These are phyloP conservation scores for Botrytis hyacinthi DNA, from an alignment of 2,329 filamentous ascomycete genomes.

Conservation along the genomic window DNA sequence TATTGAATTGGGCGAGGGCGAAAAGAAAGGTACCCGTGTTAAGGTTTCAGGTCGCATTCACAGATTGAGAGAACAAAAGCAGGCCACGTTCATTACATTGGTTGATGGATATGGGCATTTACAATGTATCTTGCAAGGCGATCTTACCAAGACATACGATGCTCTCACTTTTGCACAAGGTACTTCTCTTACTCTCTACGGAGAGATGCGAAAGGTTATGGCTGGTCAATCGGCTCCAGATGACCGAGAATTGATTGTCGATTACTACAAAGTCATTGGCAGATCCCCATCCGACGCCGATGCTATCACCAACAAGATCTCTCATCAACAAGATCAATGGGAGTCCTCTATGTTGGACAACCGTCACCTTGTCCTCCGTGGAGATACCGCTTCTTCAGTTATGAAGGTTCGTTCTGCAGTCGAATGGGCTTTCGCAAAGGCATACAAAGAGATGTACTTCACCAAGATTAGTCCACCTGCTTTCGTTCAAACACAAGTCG, in stretches of 20 bases:
- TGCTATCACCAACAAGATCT: conserved; percentile 70
- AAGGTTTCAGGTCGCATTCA: conserved; percentile 81
- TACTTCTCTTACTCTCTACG: conserved; percentile 66
- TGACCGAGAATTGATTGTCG: conserved; percentile 68
- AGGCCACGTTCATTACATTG: conserved; percentile 82
- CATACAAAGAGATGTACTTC: conserved; percentile 62
- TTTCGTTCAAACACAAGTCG: conserved; percentile 83
- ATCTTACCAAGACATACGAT: conserved; percentile 75
- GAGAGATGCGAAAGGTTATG: conserved; percentile 67
- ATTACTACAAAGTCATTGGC: conserved; percentile 68
- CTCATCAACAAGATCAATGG: conserved; percentile 62
- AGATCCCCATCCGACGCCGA: conserved; percentile 70
- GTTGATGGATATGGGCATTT: conserved; percentile 80
- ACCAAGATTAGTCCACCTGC: conserved; percentile 72
- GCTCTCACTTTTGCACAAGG: conserved; percentile 68
- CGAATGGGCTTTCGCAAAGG: conserved; percentile 64
- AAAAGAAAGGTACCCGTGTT: conserved; percentile 68
- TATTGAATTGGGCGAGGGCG: conserved; percentile 56
- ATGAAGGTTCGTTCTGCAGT: conserved; percentile 70
- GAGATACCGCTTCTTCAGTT: conserved; percentile 64
- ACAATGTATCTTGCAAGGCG: conserved; percentile 76
- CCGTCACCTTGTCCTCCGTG: conserved; percentile 68
- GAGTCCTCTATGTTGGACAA: conserved; percentile 54
- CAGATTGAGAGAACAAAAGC: conserved; percentile 76
- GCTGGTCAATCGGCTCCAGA: conserved; percentile 66